Evolutionary conservation across 2,329 filamentous ascomycete genomes (phyloP).

Genomic region (Penicillium sp.): DNA sequence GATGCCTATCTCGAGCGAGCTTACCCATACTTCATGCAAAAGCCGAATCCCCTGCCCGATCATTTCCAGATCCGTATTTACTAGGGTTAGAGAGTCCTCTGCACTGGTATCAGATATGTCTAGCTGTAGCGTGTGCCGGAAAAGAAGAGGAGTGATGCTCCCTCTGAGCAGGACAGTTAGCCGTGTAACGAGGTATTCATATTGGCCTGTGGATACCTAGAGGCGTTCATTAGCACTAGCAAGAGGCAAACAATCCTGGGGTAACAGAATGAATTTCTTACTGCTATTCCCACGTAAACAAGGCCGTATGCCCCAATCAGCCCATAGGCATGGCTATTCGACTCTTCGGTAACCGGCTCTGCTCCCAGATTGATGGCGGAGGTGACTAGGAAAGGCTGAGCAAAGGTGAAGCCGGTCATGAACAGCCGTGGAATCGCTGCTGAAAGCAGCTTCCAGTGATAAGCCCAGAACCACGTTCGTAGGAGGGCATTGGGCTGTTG

Average conservation of each 20-base stretch:
- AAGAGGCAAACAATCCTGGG: no score
- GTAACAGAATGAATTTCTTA: neutral
- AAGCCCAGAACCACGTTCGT: neutral
- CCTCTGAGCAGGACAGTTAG: neutral
- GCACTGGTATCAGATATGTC: neutral
- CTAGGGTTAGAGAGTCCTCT: neutral
- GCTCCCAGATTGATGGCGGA: neutral
- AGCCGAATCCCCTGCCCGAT: neutral
- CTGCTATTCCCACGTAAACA: neutral
- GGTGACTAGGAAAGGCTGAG: constrained; percentile 3
- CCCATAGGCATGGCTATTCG: neutral
- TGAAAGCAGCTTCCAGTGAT: neutral
- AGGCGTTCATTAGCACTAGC: neutral
- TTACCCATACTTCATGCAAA: neutral
- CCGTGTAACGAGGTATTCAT: neutral
- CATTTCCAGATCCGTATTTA: neutral
- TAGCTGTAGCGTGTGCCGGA: neutral
- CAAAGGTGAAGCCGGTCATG: neutral
- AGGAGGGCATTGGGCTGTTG: neutral
- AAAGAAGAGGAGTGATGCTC: neutral
- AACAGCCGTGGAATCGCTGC: neutral
- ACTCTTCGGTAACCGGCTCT: neutral
- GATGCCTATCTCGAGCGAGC: neutral
- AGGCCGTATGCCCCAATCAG: neutral
- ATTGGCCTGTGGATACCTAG: neutral